These are phyloP conservation scores for Xylaria sp. DNA, from an alignment of 2,329 filamentous ascomycete species.

Conservation along the genomic window DNA sequence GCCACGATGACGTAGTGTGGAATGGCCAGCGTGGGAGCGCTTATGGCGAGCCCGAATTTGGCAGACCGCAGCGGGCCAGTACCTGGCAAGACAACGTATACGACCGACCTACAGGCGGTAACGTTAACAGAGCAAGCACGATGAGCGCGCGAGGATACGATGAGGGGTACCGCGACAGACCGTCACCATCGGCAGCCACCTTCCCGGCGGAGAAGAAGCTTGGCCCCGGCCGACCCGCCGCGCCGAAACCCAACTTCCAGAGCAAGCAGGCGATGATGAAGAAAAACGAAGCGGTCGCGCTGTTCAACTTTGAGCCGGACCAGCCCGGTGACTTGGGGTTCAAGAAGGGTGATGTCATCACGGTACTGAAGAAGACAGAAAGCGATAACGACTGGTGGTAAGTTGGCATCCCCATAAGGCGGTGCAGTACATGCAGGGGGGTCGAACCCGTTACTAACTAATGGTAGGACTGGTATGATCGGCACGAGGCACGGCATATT, in stretches of 20 bases:
- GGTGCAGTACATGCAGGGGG: not conserved
- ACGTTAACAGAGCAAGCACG: conserved; percentile 55
- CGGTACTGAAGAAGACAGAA: conserved; percentile 90
- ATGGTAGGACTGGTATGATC: conserved; percentile 78
- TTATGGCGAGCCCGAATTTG: conserved; percentile 55
- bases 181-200: conserved; percentile 49
- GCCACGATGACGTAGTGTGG: conserved; percentile 83
- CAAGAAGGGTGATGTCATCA: conserved; percentile 97
- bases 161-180: conserved; percentile 45
- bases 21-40: conserved; percentile 72
- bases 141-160: conserved; percentile 49
- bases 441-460: conserved; percentile 1
- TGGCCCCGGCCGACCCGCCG: conserved; percentile 77
- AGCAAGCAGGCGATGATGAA: conserved; percentile 59
- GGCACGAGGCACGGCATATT: conserved; percentile 88
- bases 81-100: conserved; percentile 80
- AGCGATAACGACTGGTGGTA: conserved; percentile 95
- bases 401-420: conserved; percentile 37
- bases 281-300: conserved; percentile 82
- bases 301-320: conserved; percentile 93
- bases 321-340: conserved; percentile 92
- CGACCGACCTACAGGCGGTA: conserved; percentile 56
- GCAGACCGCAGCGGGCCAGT: conserved; percentile 61
- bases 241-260: conserved; percentile 84
- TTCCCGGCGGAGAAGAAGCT: conserved; percentile 46